phyloP scores from a whole-genome alignment of 2,329 filamentous ascomycete genomes.

The Davidsoniella australis region DNA sequence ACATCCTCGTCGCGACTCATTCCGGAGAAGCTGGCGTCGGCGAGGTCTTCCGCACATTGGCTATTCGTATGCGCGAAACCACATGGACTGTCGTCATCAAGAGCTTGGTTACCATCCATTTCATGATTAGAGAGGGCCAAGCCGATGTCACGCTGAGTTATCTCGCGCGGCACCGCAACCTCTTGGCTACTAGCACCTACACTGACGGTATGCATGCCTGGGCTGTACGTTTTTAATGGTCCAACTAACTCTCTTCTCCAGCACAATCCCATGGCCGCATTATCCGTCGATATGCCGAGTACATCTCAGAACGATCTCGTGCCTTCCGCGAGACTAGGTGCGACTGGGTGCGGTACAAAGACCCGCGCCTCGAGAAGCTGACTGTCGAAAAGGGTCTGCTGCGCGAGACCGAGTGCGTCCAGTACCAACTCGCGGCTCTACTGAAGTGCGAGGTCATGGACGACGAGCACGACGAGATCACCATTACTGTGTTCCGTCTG shows the following conservation, averaged over 20 bases:
- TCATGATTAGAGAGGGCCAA: slow-evolving; percentile 94
- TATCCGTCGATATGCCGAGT: slow-evolving; percentile 79
- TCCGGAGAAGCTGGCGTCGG: slow-evolving; percentile 86
- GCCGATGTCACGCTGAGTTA: slow-evolving; percentile 76
- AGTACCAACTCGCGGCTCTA: slow-evolving; percentile 70
- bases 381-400: slow-evolving; percentile 83
- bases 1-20: slow-evolving; percentile 89
- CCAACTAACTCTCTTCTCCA: slow-evolving; percentile 20
- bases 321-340: slow-evolving; percentile 71
- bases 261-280: slow-evolving; percentile 91
- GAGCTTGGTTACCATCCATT: slow-evolving; percentile 80
- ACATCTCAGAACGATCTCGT: slow-evolving; percentile 65
- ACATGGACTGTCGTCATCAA: slow-evolving; percentile 99
- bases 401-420: slow-evolving; percentile 79
- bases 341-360: slow-evolving; percentile 75
- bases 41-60: slow-evolving; percentile 85
- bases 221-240: background rate
- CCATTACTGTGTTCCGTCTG: slow-evolving; percentile 79
- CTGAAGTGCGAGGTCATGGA: slow-evolving; percentile 80
- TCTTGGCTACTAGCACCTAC: slow-evolving; percentile 76
- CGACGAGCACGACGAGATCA: slow-evolving; percentile 90
- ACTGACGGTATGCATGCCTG: slow-evolving; percentile 56
- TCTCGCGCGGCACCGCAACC: slow-evolving; percentile 63
- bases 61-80: slow-evolving; percentile 76
- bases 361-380: slow-evolving; percentile 68